Evolutionary conservation across 225 moss, liverwort and hornwort species (phyloP), one percentile per base, ranked within the genome.

Genomic region (Pseudisothecium myosuroides): DNA sequence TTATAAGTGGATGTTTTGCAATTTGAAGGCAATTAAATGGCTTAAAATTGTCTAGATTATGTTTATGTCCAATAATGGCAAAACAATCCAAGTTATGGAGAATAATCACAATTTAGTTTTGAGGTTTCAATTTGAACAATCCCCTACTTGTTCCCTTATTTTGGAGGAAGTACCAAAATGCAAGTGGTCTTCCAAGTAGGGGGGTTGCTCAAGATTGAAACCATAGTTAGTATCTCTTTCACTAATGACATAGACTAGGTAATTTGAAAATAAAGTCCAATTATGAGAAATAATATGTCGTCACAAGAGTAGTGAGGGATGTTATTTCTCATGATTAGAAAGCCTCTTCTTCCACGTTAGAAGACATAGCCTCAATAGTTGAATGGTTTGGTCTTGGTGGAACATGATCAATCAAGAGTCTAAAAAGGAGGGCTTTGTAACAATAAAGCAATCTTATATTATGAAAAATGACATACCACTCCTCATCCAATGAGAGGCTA

Each of bases 401-500:
- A 24, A 39, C 4, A 12, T 11, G 1, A 71, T 41, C 15, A 41
- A 71, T 71, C 8, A 9, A 71, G 43, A 71, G 15, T 41, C 8
- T 26, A 8, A 15, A 15, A 15, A 26, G 9, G 9, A 71, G 7
- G 4, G 2, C 5, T 41, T 41, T 0, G 0, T 14, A 24, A 24
- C 3, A 6, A 14, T 71, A 24, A 14, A 26, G 9, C 41, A 71
- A 14, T 41, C 41, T 3, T 26, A 71, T 3, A 26, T 14, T 41
- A 26, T 26, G 2, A 71, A 71, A 41, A 71, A 41, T 5, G 15
- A 15, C 41, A 41, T 26, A 9, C 26, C 26, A 24, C 5, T 41
- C 3, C 1, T 26, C 71, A 41, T 71, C 26, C 5, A 71, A 41
- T 23, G 22, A 22, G 22, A 68, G 12, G 12, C n/a, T n/a, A 1